phyloP scores from a whole-genome alignment of 2,329 filamentous ascomycete species.

The Periconia sp. region DNA sequence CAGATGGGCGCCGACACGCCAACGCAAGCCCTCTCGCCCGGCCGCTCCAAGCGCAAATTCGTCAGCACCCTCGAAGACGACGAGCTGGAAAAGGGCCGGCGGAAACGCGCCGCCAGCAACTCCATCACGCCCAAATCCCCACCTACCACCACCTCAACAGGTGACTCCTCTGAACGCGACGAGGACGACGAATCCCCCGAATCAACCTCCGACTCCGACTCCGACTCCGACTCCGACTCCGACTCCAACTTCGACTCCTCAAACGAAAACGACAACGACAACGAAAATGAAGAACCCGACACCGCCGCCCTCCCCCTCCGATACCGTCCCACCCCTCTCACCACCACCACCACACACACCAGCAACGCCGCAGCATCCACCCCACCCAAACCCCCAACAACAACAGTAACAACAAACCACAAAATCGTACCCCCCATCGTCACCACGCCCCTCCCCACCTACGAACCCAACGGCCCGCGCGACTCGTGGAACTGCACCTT shows the following conservation, averaged over 20 bases:
- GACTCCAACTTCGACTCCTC: background rate
- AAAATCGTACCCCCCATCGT: conserved; percentile 22
- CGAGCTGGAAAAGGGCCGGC: conserved; percentile 18
- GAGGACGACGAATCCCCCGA: conserved; percentile 5
- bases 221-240: background rate
- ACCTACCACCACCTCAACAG: conserved; percentile 9
- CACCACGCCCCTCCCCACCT: conserved; percentile 36
- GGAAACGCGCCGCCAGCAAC: conserved; percentile 31
- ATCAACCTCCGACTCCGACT: background rate
- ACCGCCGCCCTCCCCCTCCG: conserved; percentile 28
- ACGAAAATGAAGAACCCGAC: conserved; percentile 4
- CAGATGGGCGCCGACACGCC: conserved; percentile 31
- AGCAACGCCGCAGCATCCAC: too few species aligned
- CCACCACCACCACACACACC: too few species aligned
- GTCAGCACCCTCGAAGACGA: conserved; percentile 12
- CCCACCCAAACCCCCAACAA: too few species aligned
- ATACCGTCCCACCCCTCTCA: conserved; percentile 15
- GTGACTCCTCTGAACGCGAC: conserved; percentile 12
- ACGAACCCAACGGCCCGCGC: conserved; percentile 54
- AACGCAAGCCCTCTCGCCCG: conserved; percentile 27
- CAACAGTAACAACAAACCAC: conserved; percentile 2
- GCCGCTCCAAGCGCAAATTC: conserved; percentile 33
- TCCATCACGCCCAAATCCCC: conserved; percentile 25
- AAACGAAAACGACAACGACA: conserved; percentile 3
- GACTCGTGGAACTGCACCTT: conserved; percentile 69